A percentile compares a stretch with the other conserved stretches of the same genome.
phyloP scores from a whole-genome alignment of 345 rosid species.

The Corchorus capsularis region DNA sequence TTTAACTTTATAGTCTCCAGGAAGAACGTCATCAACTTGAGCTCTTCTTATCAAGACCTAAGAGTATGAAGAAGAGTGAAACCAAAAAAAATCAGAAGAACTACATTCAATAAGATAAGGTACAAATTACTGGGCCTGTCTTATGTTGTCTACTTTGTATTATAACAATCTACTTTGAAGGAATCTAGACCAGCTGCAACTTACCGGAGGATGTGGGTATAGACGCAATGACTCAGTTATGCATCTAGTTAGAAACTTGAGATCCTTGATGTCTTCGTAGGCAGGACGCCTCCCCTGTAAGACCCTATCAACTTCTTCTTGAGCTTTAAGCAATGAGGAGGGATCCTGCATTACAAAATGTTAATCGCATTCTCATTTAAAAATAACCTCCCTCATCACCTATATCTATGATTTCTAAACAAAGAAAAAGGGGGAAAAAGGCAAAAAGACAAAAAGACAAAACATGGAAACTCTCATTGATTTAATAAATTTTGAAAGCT shows the following conservation, averaged over 20 bases:
- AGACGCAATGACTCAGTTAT: constrained; percentile 90
- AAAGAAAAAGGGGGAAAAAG: not conserved
- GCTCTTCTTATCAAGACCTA: constrained; percentile 95
- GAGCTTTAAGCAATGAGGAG: constrained; percentile 66
- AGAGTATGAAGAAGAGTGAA: not conserved
- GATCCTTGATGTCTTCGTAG: constrained; percentile 73
- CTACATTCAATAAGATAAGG: constrained; percentile 2
- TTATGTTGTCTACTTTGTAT: not conserved
- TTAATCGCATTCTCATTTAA: not conserved
- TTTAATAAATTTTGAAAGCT: not conserved
- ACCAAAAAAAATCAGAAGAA: not conserved
- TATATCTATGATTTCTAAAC: not conserved
- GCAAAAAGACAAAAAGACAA: no score
- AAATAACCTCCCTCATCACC: not conserved
- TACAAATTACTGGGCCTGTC: constrained; percentile 3
- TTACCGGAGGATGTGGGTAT: constrained; percentile 97
- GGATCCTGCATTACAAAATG: constrained; percentile 43
- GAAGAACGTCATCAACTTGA: constrained; percentile 78
- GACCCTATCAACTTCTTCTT: constrained; percentile 85
- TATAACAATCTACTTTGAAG: not conserved
- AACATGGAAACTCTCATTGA: not conserved
- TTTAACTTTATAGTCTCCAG: constrained; percentile 86
- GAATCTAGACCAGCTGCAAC: constrained; percentile 38
- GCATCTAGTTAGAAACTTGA: constrained; percentile 83
- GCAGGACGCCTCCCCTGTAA: constrained; percentile 71